Percentiles rank a stretch among this genome's conserved stretches.
Evolutionary conservation across 495 filamentous ascomycete genomes (phyloP).

Genomic region (Podospora comata): DNA sequence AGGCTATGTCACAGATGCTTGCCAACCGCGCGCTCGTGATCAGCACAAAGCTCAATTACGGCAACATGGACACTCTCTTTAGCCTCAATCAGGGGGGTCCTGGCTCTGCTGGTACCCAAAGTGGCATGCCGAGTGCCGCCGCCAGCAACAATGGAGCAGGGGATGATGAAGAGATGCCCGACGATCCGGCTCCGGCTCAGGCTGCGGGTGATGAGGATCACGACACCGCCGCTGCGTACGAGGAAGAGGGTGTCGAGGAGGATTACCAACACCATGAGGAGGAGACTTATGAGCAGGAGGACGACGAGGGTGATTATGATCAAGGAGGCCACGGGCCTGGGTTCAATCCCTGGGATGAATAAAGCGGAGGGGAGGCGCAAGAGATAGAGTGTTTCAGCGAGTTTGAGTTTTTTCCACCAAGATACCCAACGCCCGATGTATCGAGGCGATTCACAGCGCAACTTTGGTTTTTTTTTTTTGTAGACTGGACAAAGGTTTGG

Average conservation of each 20-base stretch:
- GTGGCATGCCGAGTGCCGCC: slow-evolving; percentile 19
- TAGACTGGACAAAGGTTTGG: background rate
- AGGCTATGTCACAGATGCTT: slow-evolving; percentile 72
- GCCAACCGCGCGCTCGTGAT: slow-evolving; percentile 57
- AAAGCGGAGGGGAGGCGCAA: background rate
- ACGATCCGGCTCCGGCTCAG: background rate
- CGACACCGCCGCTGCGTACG: background rate
- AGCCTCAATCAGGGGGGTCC: slow-evolving; percentile 39
- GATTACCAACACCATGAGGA: background rate
- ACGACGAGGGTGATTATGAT: slow-evolving; percentile 5
- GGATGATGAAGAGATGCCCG: slow-evolving; percentile 9
- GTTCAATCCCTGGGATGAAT: background rate
- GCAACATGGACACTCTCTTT: slow-evolving; percentile 56
- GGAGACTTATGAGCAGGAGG: slow-evolving; percentile 11
- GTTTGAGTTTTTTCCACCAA: background rate
- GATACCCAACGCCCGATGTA: slow-evolving; percentile 2
- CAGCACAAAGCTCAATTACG: slow-evolving; percentile 83
- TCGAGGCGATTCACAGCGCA: background rate
- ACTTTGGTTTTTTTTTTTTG: background rate
- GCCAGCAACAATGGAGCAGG: slow-evolving; percentile 20
- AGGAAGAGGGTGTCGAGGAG: background rate
- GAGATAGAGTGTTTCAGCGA: background rate
- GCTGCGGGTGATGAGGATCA: background rate
- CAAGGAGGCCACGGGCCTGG: background rate
- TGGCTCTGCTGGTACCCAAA: slow-evolving; percentile 29